These are phyloP conservation scores for Talaromyces stipitatus DNA, from an alignment of 495 filamentous ascomycete genomes.

Conservation along the genomic window DNA sequence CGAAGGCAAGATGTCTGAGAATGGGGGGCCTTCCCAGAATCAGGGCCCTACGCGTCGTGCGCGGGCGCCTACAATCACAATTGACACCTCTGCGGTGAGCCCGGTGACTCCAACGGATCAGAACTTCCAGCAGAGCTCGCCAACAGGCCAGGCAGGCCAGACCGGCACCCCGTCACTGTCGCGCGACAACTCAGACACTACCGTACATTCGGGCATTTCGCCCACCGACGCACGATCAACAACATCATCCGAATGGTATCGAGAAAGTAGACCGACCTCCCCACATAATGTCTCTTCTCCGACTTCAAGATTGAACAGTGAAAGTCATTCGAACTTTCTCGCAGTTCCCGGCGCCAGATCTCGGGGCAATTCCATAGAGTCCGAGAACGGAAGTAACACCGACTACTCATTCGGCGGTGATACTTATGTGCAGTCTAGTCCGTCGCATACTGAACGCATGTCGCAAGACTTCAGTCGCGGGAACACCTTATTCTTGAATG, in stretches of 20 bases:
- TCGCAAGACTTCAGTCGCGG: conserved; percentile 19
- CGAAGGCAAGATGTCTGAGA: neutral
- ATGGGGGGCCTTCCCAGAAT: conserved; percentile 1
- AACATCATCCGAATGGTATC: conserved; percentile 66
- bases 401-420: conserved; percentile 45
- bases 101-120: conserved; percentile 4
- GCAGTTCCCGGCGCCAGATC: conserved; percentile 55
- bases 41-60: conserved; percentile 24
- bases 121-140: conserved; percentile 7
- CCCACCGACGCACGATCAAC: conserved; percentile 52
- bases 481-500: conserved; percentile 35
- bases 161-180: conserved; percentile 12
- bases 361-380: conserved; percentile 59
- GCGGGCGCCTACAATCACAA: conserved; percentile 62
- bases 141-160: conserved; percentile 9
- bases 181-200: conserved; percentile 33
- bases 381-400: conserved; percentile 43
- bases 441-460: conserved; percentile 20
- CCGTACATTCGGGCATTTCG: conserved; percentile 29
- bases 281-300: conserved; percentile 85
- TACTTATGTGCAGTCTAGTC: conserved; percentile 29
- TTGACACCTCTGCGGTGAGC: conserved; percentile 65
- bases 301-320: conserved; percentile 38
- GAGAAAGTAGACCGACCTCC: conserved; percentile 75
- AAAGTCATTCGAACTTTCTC: conserved; percentile 48